Evolutionary conservation across 306 rosid genomes (phyloP).

Genomic region (Dryas alaskensis): DNA sequence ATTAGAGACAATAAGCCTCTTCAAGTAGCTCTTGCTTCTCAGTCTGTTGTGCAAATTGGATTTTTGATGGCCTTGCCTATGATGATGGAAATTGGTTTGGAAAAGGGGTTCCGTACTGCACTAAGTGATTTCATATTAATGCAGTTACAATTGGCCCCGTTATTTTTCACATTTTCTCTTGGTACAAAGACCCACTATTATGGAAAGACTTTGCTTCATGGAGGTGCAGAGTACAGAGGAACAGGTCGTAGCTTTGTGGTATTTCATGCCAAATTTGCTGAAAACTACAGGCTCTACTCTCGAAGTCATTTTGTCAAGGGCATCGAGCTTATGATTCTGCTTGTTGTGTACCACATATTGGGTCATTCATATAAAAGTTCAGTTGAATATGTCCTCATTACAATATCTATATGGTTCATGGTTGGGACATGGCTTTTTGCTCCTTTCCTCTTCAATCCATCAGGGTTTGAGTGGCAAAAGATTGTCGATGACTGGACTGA

Average conservation of each 20-base stretch:
- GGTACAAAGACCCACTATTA: slow-evolving; percentile 97
- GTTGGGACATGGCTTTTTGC: slow-evolving; percentile 97
- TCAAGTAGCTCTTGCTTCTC: slow-evolving; percentile 95
- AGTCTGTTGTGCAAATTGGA: slow-evolving; percentile 92
- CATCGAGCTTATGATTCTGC: slow-evolving; percentile 88
- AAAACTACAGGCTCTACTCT: slow-evolving; percentile 85
- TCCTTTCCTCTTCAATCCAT: slow-evolving; percentile 95
- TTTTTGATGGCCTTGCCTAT: slow-evolving; percentile 90
- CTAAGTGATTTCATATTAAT: slow-evolving; percentile 81
- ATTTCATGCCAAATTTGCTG: slow-evolving; percentile 95
- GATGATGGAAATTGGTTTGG: slow-evolving; percentile 95
- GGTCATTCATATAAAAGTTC: slow-evolving; percentile 65
- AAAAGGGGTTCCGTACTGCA: slow-evolving; percentile 83
- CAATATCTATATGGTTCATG: slow-evolving; percentile 91
- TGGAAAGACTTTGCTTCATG: slow-evolving; percentile 96
- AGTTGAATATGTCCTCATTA: slow-evolving; percentile 66
- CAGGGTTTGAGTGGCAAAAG: slow-evolving; percentile 99
- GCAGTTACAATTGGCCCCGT: slow-evolving; percentile 90
- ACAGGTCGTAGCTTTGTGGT: slow-evolving; percentile 96
- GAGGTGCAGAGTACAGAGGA: slow-evolving; percentile 94
- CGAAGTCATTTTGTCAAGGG: slow-evolving; percentile 97
- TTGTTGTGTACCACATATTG: slow-evolving; percentile 78
- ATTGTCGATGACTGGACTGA: slow-evolving; percentile 93
- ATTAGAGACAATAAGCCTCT: slow-evolving; percentile 75
- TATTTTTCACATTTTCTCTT: slow-evolving; percentile 89